Conservation (phyloP, 805 yeast species). For the Sungouiozyma ichnusensis region DNA sequence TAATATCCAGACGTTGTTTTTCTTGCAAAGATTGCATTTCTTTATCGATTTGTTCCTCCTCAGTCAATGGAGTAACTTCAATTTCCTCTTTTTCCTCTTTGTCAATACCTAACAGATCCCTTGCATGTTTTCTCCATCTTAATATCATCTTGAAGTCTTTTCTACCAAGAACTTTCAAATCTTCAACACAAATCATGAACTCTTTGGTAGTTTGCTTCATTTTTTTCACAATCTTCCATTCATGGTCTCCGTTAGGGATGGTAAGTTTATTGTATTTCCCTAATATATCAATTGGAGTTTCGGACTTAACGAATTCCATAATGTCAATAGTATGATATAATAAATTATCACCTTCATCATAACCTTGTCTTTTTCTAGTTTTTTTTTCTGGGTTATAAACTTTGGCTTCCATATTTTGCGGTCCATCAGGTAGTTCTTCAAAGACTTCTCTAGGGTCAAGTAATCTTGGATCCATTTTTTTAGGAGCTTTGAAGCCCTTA, state of each 20-base stretch:
- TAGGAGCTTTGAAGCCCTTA: conserved; percentile 92
- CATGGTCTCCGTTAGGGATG: conserved; percentile 49
- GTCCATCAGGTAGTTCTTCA: conserved; percentile 74
- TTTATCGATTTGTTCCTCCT: conserved; percentile 81
- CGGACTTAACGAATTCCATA: conserved; percentile 70
- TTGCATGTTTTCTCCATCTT: conserved; percentile 81
- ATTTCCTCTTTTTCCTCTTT: conserved; percentile 39
- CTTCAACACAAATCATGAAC: conserved; percentile 73
- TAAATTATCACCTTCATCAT: conserved; percentile 82
- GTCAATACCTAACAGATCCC: conserved; percentile 63
- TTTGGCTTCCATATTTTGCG: conserved; percentile 77
- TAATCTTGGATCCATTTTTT: conserved; percentile 83
- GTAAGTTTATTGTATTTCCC: conserved; percentile 63
- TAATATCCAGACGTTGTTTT: conserved; percentile 55
- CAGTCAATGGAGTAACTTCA: conserved; percentile 64
- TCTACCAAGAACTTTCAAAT: conserved; percentile 86
- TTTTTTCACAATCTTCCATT: conserved; percentile 61
- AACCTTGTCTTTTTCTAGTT: conserved; percentile 87
- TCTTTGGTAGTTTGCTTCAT: conserved; percentile 72
- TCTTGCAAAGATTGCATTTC: conserved; percentile 69
- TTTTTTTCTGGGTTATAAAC: conserved; percentile 91
- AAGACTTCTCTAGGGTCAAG: conserved; percentile 89
- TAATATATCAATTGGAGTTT: conserved; percentile 72
- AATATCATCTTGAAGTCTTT: conserved; percentile 81
- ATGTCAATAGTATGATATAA: conserved; percentile 62